These are phyloP conservation scores for Papiliotrema nemorosa DNA, from an alignment of 1,284 basidiomycete genomes.

Conservation along the genomic window DNA sequence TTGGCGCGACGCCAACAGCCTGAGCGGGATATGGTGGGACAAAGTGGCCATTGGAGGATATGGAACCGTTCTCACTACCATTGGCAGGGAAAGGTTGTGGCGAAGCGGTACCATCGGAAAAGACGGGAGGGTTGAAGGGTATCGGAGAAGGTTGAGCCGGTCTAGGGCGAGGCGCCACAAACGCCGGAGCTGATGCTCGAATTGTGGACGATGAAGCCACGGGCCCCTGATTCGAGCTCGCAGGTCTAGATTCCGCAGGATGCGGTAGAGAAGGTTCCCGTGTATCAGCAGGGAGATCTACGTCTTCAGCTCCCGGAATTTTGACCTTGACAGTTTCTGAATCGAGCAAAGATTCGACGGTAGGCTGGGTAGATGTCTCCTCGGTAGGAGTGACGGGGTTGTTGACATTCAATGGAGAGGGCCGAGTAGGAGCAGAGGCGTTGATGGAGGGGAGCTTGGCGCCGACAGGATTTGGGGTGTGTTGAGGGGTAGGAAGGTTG, in stretches of 20 bases:
- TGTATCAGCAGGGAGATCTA: not conserved
- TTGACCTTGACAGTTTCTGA: conserved; percentile 28
- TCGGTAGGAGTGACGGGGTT: conserved; percentile 2
- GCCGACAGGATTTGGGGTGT: not conserved
- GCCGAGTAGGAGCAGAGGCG: not conserved
- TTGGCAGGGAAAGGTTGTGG: conserved; percentile 15
- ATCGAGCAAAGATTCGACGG: conserved; percentile 25
- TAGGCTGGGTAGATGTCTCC: conserved; percentile 15
- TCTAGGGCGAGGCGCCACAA: conserved; percentile 14
- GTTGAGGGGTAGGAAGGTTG: not conserved
- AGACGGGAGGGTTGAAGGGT: not conserved
- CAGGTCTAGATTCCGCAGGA: no score
- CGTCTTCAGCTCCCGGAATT: conserved; percentile 24
- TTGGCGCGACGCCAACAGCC: conserved; percentile 66
- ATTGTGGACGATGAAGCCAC: conserved; percentile 1
- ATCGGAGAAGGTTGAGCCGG: conserved; percentile 4
- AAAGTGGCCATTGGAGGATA: conserved; percentile 10
- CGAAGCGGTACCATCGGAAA: not conserved
- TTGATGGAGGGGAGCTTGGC: not conserved
- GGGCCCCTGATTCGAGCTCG: no score
- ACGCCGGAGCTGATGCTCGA: conserved; percentile 8
- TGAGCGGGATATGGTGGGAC: conserved; percentile 55
- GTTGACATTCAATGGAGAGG: not conserved
- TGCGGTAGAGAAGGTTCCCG: no score
- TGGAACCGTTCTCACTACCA: conserved; percentile 34